phyloP scores from a whole-genome alignment of 345 rosid species.

The Camelina hispida region DNA sequence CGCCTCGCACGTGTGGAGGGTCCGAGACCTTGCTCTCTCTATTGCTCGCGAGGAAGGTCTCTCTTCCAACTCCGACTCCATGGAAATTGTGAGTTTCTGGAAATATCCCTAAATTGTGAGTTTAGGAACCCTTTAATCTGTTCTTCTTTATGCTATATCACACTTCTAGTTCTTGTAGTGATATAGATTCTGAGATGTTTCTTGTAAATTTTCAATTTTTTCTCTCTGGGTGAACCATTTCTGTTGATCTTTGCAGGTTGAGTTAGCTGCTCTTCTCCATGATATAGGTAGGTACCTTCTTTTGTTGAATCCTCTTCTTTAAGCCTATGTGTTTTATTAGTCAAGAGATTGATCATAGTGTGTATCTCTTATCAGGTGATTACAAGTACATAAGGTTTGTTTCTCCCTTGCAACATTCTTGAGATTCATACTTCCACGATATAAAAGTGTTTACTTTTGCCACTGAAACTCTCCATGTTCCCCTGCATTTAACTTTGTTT shows the following conservation, averaged over 20 bases:
- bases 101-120: neutral
- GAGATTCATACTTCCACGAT: neutral
- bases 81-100: constrained; percentile 60
- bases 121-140: constrained; percentile 2
- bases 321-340: constrained; percentile 4
- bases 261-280: constrained; percentile 91
- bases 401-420: constrained; percentile 16
- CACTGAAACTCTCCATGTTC: constrained; percentile 4
- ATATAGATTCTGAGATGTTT: neutral
- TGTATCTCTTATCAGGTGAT: constrained; percentile 60
- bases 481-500: constrained; percentile 27
- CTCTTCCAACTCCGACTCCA: constrained; percentile 68
- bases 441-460: neutral
- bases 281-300: constrained; percentile 72
- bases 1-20: constrained; percentile 76
- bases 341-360: neutral
- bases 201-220: neutral
- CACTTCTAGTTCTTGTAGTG: neutral
- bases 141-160: neutral
- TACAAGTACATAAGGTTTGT: constrained; percentile 81
- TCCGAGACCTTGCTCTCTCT: constrained; percentile 81
- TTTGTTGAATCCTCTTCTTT: neutral
- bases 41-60: constrained; percentile 85
- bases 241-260: constrained; percentile 57
- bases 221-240: neutral